Percentiles rank a stretch among this genome's conserved stretches.
phyloP scores from a whole-genome alignment of 768 basidiomycete species.

The Hirschioporus abietinus region DNA sequence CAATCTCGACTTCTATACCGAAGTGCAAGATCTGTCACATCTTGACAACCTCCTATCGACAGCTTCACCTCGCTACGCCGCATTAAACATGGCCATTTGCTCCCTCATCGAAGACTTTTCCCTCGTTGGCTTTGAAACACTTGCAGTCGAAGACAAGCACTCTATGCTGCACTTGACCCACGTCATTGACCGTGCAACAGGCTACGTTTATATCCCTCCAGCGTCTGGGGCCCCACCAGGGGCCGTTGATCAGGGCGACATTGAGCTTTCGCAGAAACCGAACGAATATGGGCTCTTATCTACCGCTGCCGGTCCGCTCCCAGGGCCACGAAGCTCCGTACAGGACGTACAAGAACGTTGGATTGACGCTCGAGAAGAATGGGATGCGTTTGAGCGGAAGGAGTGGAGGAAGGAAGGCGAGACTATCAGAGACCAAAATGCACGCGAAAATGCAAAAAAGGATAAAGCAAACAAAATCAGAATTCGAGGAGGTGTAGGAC shows the following conservation, averaged over 20 bases:
- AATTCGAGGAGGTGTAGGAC: background rate
- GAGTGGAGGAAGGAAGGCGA: constrained; percentile 79
- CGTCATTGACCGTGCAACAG: constrained; percentile 85
- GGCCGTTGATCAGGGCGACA: constrained; percentile 19
- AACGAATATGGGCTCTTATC: constrained; percentile 68
- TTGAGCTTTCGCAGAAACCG: constrained; percentile 32
- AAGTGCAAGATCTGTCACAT: constrained; percentile 92
- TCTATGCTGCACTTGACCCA: constrained; percentile 90
- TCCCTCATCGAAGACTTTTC: constrained; percentile 92
- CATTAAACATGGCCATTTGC: constrained; percentile 85
- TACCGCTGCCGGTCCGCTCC: constrained; percentile 30
- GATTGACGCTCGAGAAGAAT: constrained; percentile 80
- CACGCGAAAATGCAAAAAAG: constrained; percentile 15
- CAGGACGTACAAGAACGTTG: constrained; percentile 89
- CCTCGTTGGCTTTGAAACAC: constrained; percentile 92
- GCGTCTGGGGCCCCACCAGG: constrained; percentile 30
- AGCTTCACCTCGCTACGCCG: constrained; percentile 61
- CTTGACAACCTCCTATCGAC: constrained; percentile 70
- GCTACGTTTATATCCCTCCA: constrained; percentile 79
- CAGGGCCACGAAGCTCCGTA: constrained; percentile 31
- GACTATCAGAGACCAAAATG: constrained; percentile 38
- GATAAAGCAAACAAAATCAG: background rate
- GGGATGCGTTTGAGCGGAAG: constrained; percentile 73
- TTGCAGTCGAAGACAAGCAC: constrained; percentile 96
- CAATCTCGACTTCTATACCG: constrained; percentile 96